Base-by-base conservation (phyloP, 2,329 filamentous ascomycete genomes). In the Alternaria ventricosa region DNA sequence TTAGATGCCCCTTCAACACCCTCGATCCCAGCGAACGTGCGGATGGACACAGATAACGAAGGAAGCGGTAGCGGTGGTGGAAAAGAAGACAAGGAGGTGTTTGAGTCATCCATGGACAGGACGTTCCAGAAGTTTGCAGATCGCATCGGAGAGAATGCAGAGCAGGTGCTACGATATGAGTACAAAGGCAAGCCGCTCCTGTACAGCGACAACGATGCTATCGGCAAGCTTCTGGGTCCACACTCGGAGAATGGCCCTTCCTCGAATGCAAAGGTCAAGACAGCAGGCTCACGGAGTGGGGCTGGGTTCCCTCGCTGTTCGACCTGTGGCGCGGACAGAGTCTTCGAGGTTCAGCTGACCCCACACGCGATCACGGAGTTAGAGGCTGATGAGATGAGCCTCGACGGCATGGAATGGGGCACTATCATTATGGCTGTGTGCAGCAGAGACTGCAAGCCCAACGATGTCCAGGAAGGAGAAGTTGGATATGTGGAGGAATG, bases 341-440 rank as follows among this genome's bases (percentile, higher is more conserved):
- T 91, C 13, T 98, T 98, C 78, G 96, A 99, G 84, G 85, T 97
- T 62, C 96, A 99, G 84, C 84, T 99, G 68, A 94, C 91, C 70
- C 96, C 96, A 44, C 92, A 97, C 77, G 90, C 94, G 4, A 99
- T 99, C 73, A 88, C 89, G 28, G 92, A 96, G 84, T 84, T 98
- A 57, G 96, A 98, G 83, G 89, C 87, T 2, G 87, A 88, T 10
- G 92, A 94, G 78, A 82, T 80, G 83, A 83, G 68, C 69, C 82
- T 82, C 86, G 97, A 84, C 55, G 96, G 94, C 0, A 99, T 99
- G 96, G 96, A 99, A 75, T 99, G 96, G 96, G 95, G 95, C 0
- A 98, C 94, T 1, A 87, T 99, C 9, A 88, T 99, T 61, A 84
- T 98, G 41, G 94, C 89, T 0, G 93, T 96, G 8, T 99, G 96